Evolutionary conservation across 1,284 basidiomycete genomes (phyloP).

Genomic region (Kwoniella shivajii): DNA sequence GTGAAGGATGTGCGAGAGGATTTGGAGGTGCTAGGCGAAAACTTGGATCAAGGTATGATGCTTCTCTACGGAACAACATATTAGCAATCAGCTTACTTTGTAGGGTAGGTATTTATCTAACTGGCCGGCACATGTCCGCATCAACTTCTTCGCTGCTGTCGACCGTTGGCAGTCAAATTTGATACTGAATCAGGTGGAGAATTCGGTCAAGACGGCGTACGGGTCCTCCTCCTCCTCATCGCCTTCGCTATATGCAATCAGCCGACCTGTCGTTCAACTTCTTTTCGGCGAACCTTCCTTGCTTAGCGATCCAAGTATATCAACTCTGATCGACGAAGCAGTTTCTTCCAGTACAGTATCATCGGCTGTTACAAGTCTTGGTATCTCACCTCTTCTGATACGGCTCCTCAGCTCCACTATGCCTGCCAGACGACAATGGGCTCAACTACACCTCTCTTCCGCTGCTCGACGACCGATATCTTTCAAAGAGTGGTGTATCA

Average conservation of each 20-base stretch:
- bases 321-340: constrained; percentile 37
- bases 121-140: constrained; percentile 52
- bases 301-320: constrained; percentile 61
- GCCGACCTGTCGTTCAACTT: constrained; percentile 64
- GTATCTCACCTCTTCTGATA: constrained; percentile 33
- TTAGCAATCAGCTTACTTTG: not conserved
- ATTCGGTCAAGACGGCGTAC: constrained; percentile 12
- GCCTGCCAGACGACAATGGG: constrained; percentile 29
- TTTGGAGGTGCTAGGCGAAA: constrained; percentile 66
- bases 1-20: constrained; percentile 67
- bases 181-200: constrained; percentile 25
- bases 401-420: constrained; percentile 28
- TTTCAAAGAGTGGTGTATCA: constrained; percentile 37
- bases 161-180: constrained; percentile 64
- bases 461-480: constrained; percentile 24
- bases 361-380: constrained; percentile 19
- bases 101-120: constrained; percentile 44
- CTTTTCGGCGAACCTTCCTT: constrained; percentile 67
- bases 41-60: constrained; percentile 68
- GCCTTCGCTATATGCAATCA: constrained; percentile 41
- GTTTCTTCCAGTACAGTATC: constrained; percentile 10
- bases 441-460: constrained; percentile 25
- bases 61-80: no score
- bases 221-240: constrained; percentile 42
- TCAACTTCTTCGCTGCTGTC: constrained; percentile 66